Evolutionary conservation across 257 asterid species (phyloP), one percentile per base, ranked within the genome.

Genomic region (Oldenlandia corymbosa): DNA sequence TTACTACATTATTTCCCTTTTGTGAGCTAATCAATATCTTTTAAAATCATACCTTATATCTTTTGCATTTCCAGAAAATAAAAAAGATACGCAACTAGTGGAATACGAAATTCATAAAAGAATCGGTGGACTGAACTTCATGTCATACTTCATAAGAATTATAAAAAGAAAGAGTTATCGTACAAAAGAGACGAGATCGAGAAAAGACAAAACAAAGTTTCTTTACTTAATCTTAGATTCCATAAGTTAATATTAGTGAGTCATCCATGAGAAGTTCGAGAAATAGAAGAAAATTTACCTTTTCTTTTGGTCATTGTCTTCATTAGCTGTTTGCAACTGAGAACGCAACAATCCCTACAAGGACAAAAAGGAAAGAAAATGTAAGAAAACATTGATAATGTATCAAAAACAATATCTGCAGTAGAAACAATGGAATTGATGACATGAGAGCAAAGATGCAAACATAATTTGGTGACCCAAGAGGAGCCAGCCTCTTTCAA

Each of bases 331-430:
- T 61, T 81, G 91, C 78, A 93, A 79, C 74, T 93, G 97, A 62
- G 97, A 84, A 71, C 69, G 96, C 83, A 93, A 66, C 60, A 87
- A 76, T 53, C 97, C 91, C 96, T 93, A 79, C 65, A 67, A 83
- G 43, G 32, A 43, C 71, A 39, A 68, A 77, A 75, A 45, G 41
- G 61, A 39, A 62, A 36, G 64, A 69, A 61, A 37, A 50, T 48
- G 26, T 47, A 41, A 52, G 59, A 55, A 17, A 58, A 51, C 50
- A 46, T 20, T 42, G 26, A 48, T n/a, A 28, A 65, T 45, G 51
- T 23, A 65, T 20, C 51, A 20, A 20, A 31, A 46, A 34, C 48
- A 53, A 26, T 21, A 46, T 20, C 31, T 7, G 21, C 52, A 14
- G 57, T 43, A 50, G 30, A 27, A 45, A 42, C 14, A 30, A 60